These are phyloP conservation scores for Nakaseomyces delphensis DNA, from an alignment of 1,139 yeast species.

Conservation along the genomic window DNA sequence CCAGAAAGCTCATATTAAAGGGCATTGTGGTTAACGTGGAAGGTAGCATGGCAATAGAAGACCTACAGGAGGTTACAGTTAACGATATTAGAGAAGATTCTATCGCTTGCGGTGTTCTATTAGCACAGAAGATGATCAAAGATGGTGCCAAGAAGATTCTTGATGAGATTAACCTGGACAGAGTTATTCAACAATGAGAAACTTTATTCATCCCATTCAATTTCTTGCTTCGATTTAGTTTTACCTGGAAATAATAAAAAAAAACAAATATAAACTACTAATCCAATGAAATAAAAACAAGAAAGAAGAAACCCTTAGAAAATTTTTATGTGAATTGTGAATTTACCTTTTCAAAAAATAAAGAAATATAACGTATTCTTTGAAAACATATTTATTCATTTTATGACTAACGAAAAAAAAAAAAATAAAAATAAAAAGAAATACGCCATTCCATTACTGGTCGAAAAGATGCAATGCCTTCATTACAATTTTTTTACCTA, in stretches of 20 bases:
- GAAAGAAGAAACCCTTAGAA: too few species aligned
- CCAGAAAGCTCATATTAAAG: constrained; percentile 42
- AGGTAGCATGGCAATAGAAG: constrained; percentile 60
- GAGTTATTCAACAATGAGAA: constrained; percentile 35
- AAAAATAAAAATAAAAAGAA: not conserved
- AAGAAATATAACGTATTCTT: too few species aligned
- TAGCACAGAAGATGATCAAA: constrained; percentile 60
- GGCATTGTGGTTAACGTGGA: constrained; percentile 83
- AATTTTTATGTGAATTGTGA: too few species aligned
- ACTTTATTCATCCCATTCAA: constrained; percentile 6
- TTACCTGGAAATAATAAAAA: constrained; percentile 18
- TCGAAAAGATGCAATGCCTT: not conserved
- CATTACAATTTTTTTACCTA: not conserved
- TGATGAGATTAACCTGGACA: constrained; percentile 68
- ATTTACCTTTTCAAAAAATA: not conserved
- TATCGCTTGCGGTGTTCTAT: constrained; percentile 53
- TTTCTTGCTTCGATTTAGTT: not conserved
- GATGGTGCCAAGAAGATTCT: constrained; percentile 79
- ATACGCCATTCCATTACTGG: not conserved
- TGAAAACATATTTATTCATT: not conserved
- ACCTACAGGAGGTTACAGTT: constrained; percentile 21
- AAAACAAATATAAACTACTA: not conserved
- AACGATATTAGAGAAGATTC: constrained; percentile 48
- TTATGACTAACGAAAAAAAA: constrained; percentile 1
- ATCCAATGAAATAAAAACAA: not conserved